Conservation (phyloP, 345 rosid genomes). For the Populus tremula region DNA sequence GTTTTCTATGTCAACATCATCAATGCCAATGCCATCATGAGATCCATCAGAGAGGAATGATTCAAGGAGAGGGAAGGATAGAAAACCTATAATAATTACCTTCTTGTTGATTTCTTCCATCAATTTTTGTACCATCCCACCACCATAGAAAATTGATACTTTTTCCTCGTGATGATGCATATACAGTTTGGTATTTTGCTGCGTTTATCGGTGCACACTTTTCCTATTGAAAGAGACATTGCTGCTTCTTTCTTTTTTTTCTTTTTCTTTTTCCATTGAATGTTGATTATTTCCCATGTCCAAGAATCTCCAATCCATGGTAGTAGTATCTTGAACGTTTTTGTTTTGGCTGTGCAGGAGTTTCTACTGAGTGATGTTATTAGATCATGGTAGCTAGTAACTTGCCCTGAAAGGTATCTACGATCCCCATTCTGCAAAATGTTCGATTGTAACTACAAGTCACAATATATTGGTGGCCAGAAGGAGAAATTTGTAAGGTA, state of each 20-base stretch:
- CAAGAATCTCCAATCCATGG: neutral
- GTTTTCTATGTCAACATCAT: neutral
- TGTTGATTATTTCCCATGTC: neutral
- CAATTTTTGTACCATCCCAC: neutral
- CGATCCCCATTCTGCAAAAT: slow-evolving; percentile 36
- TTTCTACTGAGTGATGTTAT: neutral
- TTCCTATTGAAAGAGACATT: neutral
- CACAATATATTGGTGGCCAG: slow-evolving; percentile 71
- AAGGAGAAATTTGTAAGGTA: slow-evolving; percentile 78
- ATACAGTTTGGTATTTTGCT: neutral
- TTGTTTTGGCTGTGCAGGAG: slow-evolving; percentile 3
- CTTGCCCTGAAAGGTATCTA: slow-evolving; percentile 10
- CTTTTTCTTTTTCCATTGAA: neutral
- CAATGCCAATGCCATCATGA: neutral
- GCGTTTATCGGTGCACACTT: neutral
- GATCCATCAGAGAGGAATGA: neutral
- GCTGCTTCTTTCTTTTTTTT: neutral
- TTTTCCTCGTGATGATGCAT: neutral
- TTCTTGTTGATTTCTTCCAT: neutral
- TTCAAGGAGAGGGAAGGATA: neutral
- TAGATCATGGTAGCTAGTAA: neutral
- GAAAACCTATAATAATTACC: neutral
- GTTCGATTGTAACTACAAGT: slow-evolving; percentile 68
- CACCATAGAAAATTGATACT: neutral
- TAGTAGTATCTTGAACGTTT: neutral